phyloP scores from a whole-genome alignment of 805 yeast species.

The Wickerhamiella alocasiicola region DNA sequence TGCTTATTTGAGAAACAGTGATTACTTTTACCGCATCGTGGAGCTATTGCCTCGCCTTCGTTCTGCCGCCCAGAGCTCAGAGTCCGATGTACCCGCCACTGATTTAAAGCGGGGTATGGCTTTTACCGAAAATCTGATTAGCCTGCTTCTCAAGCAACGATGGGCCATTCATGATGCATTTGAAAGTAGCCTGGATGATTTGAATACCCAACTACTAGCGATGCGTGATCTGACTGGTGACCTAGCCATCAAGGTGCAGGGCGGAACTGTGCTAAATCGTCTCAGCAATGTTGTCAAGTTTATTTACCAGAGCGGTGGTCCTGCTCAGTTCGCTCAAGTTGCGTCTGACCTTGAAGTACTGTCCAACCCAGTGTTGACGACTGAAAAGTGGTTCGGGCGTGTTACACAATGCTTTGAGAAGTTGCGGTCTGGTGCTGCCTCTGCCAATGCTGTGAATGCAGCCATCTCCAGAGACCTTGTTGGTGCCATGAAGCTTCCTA shows the following conservation, averaged over 20 bases:
- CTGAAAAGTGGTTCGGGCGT: neutral
- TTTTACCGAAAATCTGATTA: slow-evolving; percentile 57
- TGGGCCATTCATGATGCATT: slow-evolving; percentile 4
- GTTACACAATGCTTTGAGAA: neutral
- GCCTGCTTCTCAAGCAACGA: slow-evolving; percentile 35
- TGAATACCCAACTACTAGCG: neutral
- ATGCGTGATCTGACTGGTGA: neutral
- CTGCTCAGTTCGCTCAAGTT: neutral
- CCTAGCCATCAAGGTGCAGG: neutral
- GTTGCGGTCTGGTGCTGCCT: neutral
- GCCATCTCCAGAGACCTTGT: neutral
- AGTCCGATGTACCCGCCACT: slow-evolving; percentile 61
- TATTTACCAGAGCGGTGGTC: neutral
- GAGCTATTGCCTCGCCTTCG: slow-evolving; percentile 75
- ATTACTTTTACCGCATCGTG: slow-evolving; percentile 51
- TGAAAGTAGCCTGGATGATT: neutral
- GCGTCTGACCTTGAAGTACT: neutral
- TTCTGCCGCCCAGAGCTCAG: slow-evolving; percentile 44
- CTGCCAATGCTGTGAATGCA: neutral
- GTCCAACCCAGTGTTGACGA: neutral
- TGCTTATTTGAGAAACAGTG: slow-evolving; percentile 29
- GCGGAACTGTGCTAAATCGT: neutral
- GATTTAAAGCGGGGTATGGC: slow-evolving; percentile 71
- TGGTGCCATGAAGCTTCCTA: neutral
- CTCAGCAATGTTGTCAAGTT: neutral